Evolutionary conservation across 2,329 filamentous ascomycete species (phyloP), one percentile per base, ranked within the genome.

Genomic region (Westerdykella aurantiaca): DNA sequence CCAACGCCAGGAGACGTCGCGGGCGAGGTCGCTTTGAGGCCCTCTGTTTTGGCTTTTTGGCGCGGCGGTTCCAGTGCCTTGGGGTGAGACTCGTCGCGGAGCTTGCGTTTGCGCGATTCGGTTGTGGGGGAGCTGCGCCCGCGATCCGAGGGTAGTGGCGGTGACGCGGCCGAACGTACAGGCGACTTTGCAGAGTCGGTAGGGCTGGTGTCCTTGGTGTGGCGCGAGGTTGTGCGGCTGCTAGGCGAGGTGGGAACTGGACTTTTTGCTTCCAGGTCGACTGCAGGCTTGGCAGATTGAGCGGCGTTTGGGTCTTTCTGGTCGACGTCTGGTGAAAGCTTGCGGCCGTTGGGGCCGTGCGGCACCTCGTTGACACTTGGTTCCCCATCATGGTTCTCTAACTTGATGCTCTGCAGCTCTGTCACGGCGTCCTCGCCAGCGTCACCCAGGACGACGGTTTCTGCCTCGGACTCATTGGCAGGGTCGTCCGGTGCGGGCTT

Each of bases 391-490:
- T 35, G 33, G n/a, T 14, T 35, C 56, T 69, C 68, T 21, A 57
- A 63, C 57, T 69, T 70, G 58, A 69, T 66, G 50, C 58, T 46
- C 56, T 67, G 67, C 49, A 61, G 64, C 49, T 66, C 62, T 43
- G 64, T 61, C 38, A 61, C 53, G 43, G 64, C 61, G 53, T 72
- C 68, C 48, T 70, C 65, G 25, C 69, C 64, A 39, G 55, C 49
- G 51, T 53, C 50, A n/a, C 63, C 68, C 39, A 73, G 64, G 31
- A 75, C 70, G 45, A 74, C 67, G 25, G 73, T 75, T 60, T 75
- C 73, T 41, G 72, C 73, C 58, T 76, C 73, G 13, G 72, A 74
- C 51, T 72, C 69, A 50, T 67, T 68, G 42, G 66, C 61, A 29
- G 61, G 67, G 46, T 69, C 64, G 37, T 61, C 57, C 34, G 53